These are phyloP conservation scores for Punica granatum DNA, from an alignment of 345 rosid species.

Conservation along the genomic window DNA sequence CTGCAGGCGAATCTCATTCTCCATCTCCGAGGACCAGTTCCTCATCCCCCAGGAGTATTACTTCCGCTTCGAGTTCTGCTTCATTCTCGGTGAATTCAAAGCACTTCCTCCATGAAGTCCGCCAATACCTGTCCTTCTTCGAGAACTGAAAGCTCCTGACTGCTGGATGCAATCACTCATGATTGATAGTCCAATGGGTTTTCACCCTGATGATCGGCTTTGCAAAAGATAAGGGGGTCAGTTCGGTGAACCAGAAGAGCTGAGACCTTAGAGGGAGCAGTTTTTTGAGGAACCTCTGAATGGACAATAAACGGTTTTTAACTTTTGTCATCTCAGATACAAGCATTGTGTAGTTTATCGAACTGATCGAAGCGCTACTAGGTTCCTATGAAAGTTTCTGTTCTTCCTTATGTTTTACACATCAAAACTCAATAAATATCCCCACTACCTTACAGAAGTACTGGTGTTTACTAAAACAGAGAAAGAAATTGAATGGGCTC, in stretches of 20 bases:
- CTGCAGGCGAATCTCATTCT: slow-evolving; percentile 18
- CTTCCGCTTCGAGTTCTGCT: background rate
- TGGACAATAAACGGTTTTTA: background rate
- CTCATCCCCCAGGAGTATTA: slow-evolving; percentile 1
- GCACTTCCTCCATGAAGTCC: slow-evolving; percentile 27
- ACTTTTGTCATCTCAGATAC: background rate
- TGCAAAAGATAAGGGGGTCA: background rate
- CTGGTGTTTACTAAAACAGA: background rate
- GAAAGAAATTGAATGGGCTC: background rate
- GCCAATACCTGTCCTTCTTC: slow-evolving; percentile 21
- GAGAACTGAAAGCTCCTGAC: slow-evolving; percentile 10
- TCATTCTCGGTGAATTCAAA: slow-evolving; percentile 16
- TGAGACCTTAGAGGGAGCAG: background rate
- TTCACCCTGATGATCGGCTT: background rate
- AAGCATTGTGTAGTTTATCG: background rate
- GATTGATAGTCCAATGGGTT: background rate
- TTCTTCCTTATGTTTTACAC: too few species aligned
- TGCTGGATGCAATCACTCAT: slow-evolving; percentile 1
- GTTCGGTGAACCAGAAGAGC: background rate
- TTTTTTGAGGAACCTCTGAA: background rate
- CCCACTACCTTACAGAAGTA: background rate
- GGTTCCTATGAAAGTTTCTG: too few species aligned
- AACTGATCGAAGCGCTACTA: too few species aligned
- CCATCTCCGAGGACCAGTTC: slow-evolving; percentile 25
- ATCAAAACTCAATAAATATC: background rate